These are phyloP conservation scores for Candida sp. DNA, from an alignment of 1,139 yeast genomes.

Conservation along the genomic window DNA sequence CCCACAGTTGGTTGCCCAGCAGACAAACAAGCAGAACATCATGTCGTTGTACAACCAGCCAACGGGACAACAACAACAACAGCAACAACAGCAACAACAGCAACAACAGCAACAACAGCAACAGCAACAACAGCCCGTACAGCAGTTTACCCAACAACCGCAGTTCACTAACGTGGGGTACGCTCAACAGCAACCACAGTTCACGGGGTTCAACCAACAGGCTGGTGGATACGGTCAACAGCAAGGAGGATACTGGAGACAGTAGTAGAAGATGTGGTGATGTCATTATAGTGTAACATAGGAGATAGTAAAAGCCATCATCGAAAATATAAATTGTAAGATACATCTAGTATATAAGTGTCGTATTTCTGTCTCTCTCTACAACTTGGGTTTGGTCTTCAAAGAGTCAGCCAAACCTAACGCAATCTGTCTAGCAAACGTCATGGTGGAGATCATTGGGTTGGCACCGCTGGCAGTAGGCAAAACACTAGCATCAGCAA, in stretches of 20 bases:
- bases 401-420: constrained; percentile 40
- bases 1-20: constrained; percentile 48
- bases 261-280: neutral
- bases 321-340: neutral
- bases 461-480: constrained; percentile 67
- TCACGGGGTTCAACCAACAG: constrained; percentile 11
- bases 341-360: neutral
- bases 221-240: constrained; percentile 18
- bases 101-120: constrained; percentile 23
- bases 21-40: constrained; percentile 45
- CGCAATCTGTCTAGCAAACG: constrained; percentile 43
- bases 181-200: constrained; percentile 18
- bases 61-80: constrained; percentile 24
- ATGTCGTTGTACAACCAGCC: constrained; percentile 47
- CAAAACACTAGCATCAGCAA: constrained; percentile 61
- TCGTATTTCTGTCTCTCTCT: constrained; percentile 6
- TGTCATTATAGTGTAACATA: neutral
- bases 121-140: constrained; percentile 23
- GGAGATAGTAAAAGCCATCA: neutral
- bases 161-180: constrained; percentile 13
- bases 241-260: constrained; percentile 17
- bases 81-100: constrained; percentile 22
- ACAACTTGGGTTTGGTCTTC: constrained; percentile 33
- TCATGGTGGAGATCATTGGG: constrained; percentile 53
- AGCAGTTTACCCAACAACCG: constrained; percentile 19